Percentiles rank a stretch among this genome's conserved stretches.
These are phyloP conservation scores for Chaetomiaceae sp. DNA, from an alignment of 2,329 filamentous ascomycete species.

Conservation along the genomic window DNA sequence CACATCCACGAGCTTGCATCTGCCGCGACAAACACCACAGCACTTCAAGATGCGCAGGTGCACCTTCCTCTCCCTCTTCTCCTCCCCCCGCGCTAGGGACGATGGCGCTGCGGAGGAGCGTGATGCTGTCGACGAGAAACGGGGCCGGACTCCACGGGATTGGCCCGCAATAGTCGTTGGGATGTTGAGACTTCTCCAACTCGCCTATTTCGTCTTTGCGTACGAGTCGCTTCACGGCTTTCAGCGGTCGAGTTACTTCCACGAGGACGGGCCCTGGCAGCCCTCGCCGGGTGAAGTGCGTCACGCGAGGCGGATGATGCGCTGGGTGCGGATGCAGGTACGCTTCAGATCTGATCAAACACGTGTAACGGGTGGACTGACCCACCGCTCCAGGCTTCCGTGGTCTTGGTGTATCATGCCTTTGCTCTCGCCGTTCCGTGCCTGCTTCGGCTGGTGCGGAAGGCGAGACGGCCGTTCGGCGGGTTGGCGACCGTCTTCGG, in stretches of 20 bases:
- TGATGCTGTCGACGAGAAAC: conserved; percentile 12
- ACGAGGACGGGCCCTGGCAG: conserved; percentile 6
- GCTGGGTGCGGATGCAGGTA: conserved; percentile 13
- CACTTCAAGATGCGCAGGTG: conserved; percentile 7
- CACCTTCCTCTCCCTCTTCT: neutral
- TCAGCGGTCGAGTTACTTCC: conserved; percentile 8
- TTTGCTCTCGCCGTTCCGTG: conserved; percentile 17
- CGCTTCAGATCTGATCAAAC: neutral
- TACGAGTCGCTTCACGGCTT: conserved; percentile 17
- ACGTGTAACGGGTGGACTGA: neutral
- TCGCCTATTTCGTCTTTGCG: conserved; percentile 27
- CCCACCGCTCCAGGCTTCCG: conserved; percentile 14
- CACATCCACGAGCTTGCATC: neutral
- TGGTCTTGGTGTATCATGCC: conserved; percentile 20
- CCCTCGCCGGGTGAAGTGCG: conserved; percentile 1
- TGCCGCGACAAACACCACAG: neutral
- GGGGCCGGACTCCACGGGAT: conserved; percentile 8
- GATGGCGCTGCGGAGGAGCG: neutral
- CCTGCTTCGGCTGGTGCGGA: conserved; percentile 14
- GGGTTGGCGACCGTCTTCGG: conserved; percentile 19
- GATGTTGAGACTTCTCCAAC: conserved; percentile 21
- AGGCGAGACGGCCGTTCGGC: conserved; percentile 16
- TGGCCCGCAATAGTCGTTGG: conserved; percentile 17
- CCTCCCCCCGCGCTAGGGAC: neutral
- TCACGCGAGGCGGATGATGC: conserved; percentile 6